A percentile compares a stretch with the other conserved stretches of the same genome.
Evolutionary conservation across 257 asterid species (phyloP).

Genomic region (Nicotiana knightiana): DNA sequence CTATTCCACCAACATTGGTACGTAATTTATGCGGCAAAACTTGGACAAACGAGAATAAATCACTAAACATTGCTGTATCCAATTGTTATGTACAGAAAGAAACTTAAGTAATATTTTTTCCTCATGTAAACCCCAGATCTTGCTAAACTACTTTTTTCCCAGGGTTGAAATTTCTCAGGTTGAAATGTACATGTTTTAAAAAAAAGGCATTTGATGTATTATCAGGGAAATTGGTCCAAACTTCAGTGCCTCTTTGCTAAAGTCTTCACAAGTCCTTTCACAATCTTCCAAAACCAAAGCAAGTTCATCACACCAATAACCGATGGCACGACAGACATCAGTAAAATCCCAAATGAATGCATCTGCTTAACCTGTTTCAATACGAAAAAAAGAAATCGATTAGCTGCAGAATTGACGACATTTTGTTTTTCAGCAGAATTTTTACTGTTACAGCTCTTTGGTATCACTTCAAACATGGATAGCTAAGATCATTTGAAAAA

Average conservation of each 20-base stretch:
- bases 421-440: background rate
- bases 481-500: background rate
- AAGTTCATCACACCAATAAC: constrained; percentile 50
- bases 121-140: background rate
- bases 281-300: constrained; percentile 68
- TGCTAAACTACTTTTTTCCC: constrained; percentile 20
- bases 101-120: background rate
- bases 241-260: constrained; percentile 48
- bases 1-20: too few relatives aligned
- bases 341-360: constrained; percentile 31
- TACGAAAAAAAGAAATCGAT: background rate
- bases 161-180: constrained; percentile 21
- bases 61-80: background rate
- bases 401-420: background rate
- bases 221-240: background rate
- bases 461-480: background rate
- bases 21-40: too few relatives aligned
- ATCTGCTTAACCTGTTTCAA: constrained; percentile 50
- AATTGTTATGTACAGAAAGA: background rate
- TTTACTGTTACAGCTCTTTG: background rate
- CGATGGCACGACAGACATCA: constrained; percentile 37
- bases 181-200: background rate
- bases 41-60: too few relatives aligned
- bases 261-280: constrained; percentile 55
- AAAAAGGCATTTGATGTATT: background rate